Conservation (phyloP, 75 land plant species). For the Pinus taeda region DNA sequence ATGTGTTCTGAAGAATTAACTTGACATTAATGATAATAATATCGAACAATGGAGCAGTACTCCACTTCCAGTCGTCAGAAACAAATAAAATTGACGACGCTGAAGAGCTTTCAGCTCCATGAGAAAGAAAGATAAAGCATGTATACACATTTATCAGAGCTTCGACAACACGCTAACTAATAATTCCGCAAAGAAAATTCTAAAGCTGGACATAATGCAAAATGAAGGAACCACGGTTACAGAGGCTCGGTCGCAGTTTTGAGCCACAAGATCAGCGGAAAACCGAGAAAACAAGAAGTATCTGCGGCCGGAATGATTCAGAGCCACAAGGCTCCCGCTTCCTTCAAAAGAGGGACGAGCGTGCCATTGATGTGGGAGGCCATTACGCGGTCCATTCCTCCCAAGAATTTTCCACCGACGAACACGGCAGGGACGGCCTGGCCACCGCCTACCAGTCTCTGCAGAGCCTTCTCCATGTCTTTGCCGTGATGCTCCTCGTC, state of each 20-base stretch:
- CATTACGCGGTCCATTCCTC: conserved; percentile 67
- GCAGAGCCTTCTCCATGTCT: conserved; percentile 61
- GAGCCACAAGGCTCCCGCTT: conserved; percentile 81
- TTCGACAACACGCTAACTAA: not conserved
- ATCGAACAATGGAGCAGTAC: no score
- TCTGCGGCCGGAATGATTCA: conserved; percentile 5
- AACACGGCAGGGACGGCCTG: conserved; percentile 63
- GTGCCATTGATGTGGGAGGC: conserved; percentile 66
- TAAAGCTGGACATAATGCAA: not conserved
- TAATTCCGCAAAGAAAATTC: conserved; percentile 1
- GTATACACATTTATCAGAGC: no score
- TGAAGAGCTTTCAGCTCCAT: no score
- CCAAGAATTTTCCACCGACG: conserved; percentile 71
- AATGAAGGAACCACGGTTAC: not conserved
- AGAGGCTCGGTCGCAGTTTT: not conserved
- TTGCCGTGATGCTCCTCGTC: conserved; percentile 56
- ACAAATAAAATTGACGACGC: no score
- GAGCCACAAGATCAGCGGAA: not conserved
- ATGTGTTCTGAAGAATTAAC: no score
- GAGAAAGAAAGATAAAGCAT: no score
- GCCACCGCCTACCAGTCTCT: conserved; percentile 37
- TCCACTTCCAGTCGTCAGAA: no score
- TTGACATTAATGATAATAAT: no score
- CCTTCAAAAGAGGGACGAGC: conserved; percentile 61
- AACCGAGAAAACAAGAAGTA: not conserved